Percentiles rank a stretch among this genome's conserved stretches.
Evolutionary conservation across 2,329 filamentous ascomycete species (phyloP).

Genomic region (Scopulariopsis brevicaulis): DNA sequence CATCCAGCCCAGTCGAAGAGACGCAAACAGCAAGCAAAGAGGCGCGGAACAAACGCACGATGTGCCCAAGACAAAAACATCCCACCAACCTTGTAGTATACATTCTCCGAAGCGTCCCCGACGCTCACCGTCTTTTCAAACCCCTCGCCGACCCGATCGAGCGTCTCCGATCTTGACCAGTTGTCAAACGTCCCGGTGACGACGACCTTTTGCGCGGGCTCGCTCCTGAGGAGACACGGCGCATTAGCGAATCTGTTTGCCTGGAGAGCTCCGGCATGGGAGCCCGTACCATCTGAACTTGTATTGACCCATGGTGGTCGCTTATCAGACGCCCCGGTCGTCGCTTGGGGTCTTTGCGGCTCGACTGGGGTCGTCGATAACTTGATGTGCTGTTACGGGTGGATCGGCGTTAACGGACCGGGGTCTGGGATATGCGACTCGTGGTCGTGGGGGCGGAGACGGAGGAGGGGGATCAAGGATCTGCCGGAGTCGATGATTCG

Average conservation of each 20-base stretch:
- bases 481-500: too few species aligned
- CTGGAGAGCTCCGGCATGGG: not conserved
- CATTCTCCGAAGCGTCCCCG: constrained; percentile 54
- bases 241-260: not conserved
- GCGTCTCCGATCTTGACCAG: constrained; percentile 78
- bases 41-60: not conserved
- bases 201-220: constrained; percentile 75
- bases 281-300: not conserved
- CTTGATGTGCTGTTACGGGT: too few species aligned
- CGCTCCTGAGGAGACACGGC: constrained; percentile 47
- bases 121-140: constrained; percentile 78
- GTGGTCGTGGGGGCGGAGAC: too few species aligned
- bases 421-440: too few species aligned
- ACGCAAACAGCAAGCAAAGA: not conserved
- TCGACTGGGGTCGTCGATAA: too few species aligned
- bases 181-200: constrained; percentile 94
- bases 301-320: not conserved
- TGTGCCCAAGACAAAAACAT: not conserved
- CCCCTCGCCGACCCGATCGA: constrained; percentile 60
- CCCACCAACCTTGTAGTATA: constrained; percentile 81
- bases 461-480: too few species aligned
- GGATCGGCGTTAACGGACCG: too few species aligned
- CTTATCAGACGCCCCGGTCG: not conserved
- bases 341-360: not conserved
- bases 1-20: not conserved